phyloP scores from a whole-genome alignment of 2,329 filamentous ascomycete species.

The Nemania sp. region DNA sequence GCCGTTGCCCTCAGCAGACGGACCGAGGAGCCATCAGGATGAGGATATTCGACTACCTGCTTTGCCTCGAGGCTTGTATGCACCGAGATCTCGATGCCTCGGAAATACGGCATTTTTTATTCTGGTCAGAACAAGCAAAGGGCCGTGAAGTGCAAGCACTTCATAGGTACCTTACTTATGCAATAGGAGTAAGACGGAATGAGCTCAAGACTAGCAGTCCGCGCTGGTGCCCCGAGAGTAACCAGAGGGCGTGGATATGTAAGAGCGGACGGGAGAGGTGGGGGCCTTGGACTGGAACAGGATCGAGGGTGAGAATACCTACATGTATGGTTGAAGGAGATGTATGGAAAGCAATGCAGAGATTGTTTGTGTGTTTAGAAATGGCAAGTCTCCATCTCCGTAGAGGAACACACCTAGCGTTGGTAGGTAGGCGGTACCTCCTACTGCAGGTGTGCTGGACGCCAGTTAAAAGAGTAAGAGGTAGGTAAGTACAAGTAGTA shows the following conservation, averaged over 20 bases:
- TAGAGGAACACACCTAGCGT: too few species aligned
- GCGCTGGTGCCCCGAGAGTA: not conserved
- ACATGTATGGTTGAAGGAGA: not conserved
- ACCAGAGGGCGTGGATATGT: not conserved
- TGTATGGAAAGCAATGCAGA: not conserved
- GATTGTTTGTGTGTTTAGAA: not conserved
- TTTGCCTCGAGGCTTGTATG: conserved; percentile 43
- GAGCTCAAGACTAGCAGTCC: not conserved
- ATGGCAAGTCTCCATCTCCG: too few species aligned
- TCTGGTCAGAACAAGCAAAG: not conserved
- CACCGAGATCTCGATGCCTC: conserved; percentile 54
- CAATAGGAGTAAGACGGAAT: not conserved
- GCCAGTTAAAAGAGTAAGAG: too few species aligned
- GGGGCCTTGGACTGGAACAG: not conserved
- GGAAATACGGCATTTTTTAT: conserved; percentile 53
- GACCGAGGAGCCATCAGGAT: conserved; percentile 56
- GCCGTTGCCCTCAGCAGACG: conserved; percentile 37
- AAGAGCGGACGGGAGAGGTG: not conserved
- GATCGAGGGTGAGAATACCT: not conserved
- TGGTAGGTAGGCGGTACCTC: too few species aligned
- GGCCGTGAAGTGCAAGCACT: not conserved
- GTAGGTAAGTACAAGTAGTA: not conserved
- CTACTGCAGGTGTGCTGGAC: too few species aligned
- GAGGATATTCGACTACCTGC: conserved; percentile 57
- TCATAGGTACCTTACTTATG: too few species aligned